A percentile compares a stretch with the other conserved stretches of the same genome.
Conservation (phyloP, 495 filamentous ascomycete genomes). For the Glonium stellatum region DNA sequence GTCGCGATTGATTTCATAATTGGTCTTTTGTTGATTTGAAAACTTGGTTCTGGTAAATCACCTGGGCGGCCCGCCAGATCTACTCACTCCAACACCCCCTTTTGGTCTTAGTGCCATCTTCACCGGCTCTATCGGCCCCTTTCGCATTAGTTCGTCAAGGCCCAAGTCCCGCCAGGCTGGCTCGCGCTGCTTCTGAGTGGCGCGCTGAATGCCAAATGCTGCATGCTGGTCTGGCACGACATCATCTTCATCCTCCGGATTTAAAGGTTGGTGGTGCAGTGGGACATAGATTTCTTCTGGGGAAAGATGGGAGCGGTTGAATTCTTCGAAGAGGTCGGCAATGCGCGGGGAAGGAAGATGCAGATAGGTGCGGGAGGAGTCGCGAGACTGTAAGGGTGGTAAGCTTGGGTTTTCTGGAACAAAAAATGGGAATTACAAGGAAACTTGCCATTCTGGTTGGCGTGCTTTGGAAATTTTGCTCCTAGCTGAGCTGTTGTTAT, state of each 20-base stretch:
- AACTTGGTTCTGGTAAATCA: slow-evolving; percentile 1
- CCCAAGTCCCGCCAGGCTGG: slow-evolving; percentile 83
- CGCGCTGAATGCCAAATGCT: slow-evolving; percentile 88
- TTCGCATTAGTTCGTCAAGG: slow-evolving; percentile 60
- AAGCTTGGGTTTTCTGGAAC: neutral
- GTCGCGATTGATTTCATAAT: no score
- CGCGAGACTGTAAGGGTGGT: slow-evolving; percentile 62
- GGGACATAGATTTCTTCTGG: slow-evolving; percentile 74
- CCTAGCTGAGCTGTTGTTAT: neutral
- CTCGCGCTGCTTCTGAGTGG: slow-evolving; percentile 60
- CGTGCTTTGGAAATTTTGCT: no score
- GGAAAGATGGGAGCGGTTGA: slow-evolving; percentile 31
- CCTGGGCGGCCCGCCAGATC: slow-evolving; percentile 12
- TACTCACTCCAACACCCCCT: slow-evolving; percentile 3
- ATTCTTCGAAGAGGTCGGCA: slow-evolving; percentile 83
- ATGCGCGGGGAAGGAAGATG: slow-evolving; percentile 75
- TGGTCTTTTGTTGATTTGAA: no score
- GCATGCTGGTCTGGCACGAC: slow-evolving; percentile 95
- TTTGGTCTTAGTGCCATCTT: slow-evolving; percentile 1
- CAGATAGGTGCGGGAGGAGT: slow-evolving; percentile 77
- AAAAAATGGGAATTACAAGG: neutral
- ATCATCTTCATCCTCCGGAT: slow-evolving; percentile 97
- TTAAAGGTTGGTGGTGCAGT: slow-evolving; percentile 82
- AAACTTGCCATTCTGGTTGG: no score
- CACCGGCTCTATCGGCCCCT: slow-evolving; percentile 40